Base-by-base conservation (phyloP, 164 flowering plant genomes). In the Piper longum region DNA sequence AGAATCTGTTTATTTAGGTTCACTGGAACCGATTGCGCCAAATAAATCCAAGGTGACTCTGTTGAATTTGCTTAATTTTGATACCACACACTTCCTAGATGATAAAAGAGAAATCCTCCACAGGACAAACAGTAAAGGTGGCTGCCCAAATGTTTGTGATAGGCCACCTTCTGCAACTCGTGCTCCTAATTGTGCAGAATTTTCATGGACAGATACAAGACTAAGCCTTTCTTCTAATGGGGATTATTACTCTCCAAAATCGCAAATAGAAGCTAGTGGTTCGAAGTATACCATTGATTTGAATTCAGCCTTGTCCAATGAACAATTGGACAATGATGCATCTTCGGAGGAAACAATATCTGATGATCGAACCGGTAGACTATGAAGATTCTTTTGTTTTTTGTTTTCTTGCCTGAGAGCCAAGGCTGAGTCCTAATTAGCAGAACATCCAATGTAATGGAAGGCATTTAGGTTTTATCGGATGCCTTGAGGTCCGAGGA, bases 341-440 rank as follows among this genome's bases (percentile, higher is more conserved):
- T 85, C 89, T 62, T 85, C 90, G 8, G 90, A 85, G 73, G 87
- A 78, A 67, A 85, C 87, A 5, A 75, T 85, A 62, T 85, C 85
- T 5, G 90, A 83, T 80, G 85, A 80, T 67, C 79, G 61, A 55
- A 62, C 68, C 62, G 66, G 63, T 54, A 74, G 78, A 68, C 71
- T 59, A 54, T 70, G 41, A 45, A n/a, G 54, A 18, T 43, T n/a
- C 12, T 44, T 44, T 44, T 5, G 48, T 44, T 44, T 44, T 5
- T 5, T 48, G 52, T 16, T 44, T 43, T 43, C n/a, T 12, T 3
- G 54, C 40, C 52, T 16, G 4, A 41, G 18, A 9, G 9, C 52
- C 9, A 14, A 48, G 52, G 52, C 12, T 48, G 52, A 9, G 52
- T 48, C 52, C 52, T 26, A 26, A 26, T 26, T 26, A 26, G 36